Base-by-base conservation (phyloP, 108 stramenopile species). In the Discostella pseudostelligera region DNA sequence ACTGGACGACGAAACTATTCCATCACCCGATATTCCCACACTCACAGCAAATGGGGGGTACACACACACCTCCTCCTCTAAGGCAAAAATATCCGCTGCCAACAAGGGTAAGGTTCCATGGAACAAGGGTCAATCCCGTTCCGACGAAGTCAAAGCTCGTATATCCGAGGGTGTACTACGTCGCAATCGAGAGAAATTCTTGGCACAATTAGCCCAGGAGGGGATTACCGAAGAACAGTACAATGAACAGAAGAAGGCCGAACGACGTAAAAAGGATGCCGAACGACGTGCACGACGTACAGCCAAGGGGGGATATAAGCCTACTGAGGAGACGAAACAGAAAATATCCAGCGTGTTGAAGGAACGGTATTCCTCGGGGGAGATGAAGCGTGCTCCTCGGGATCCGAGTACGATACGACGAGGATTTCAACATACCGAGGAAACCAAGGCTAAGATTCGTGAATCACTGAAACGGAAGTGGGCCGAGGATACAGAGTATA, bases 81-180 rank as follows among this genome's bases (percentile, higher is more conserved):
- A 70, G 39, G 87, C 88, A 24, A 93, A 93, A 76, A 93, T 93
- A 60, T 84, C 84, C 1, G 85, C 85, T 1, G 92, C 92, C 67
- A 93, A 93, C 73, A 88, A 86, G 65, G 92, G 92, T 11, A 93
- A 87, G 69, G 80, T 76, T 19, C 92, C 92, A 4, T 93, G 92
- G 92, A 93, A 93, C 70, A 93, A 89, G 65, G 92, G 92, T 10
- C 81, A 84, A 66, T 11, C 61, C 10, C 84, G 85, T 14, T 82
- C 88, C 11, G 80, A 83, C n/a, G 92, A 93, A 68, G 77, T 72
- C n/a, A 73, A 67, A 14, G 74, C 79, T 8, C 62, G 80, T 42
- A 93, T 93, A 49, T 85, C 88, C 9, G 88, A 84, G 44, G 92
- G 88, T 17, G 88, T 90, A 0, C 87, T 84, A 8, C 79, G 82